These are phyloP conservation scores for Haplosporangium sp. DNA, from an alignment of 371 early-diverging fungal genomes.

Conservation along the genomic window DNA sequence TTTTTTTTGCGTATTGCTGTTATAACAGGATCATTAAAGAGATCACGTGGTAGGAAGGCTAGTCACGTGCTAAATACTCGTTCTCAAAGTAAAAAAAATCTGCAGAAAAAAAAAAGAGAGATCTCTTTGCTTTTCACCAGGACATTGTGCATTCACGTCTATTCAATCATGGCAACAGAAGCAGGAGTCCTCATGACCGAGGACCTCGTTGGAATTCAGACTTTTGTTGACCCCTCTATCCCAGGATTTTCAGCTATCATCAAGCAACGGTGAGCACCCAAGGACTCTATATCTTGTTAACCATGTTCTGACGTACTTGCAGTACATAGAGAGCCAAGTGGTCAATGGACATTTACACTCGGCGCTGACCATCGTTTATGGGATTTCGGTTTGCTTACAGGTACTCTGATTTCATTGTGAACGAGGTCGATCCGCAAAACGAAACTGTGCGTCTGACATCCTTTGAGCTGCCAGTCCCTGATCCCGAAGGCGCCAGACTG, in stretches of 20 bases:
- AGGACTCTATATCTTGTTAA: background rate
- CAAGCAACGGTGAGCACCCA: constrained; percentile 71
- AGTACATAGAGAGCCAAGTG: background rate
- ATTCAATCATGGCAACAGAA: constrained; percentile 30
- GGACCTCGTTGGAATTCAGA: constrained; percentile 80
- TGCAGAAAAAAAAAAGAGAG: background rate
- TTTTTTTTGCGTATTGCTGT: background rate
- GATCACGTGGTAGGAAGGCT: too few relatives aligned
- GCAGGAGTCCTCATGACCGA: constrained; percentile 57
- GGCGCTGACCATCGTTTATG: background rate
- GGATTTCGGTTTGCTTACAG: constrained; percentile 29
- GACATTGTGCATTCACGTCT: background rate
- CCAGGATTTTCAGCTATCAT: constrained; percentile 80
- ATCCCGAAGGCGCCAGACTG: constrained; percentile 16
- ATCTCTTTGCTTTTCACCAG: background rate
- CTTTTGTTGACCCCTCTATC: constrained; percentile 70
- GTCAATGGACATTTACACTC: too few relatives aligned
- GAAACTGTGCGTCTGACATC: constrained; percentile 73
- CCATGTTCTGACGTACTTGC: too few relatives aligned
- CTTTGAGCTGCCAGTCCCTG: constrained; percentile 50
- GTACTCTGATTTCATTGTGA: constrained; percentile 90
- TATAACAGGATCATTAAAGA: background rate
- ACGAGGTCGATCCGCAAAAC: constrained; percentile 89
- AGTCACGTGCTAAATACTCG: too few relatives aligned
- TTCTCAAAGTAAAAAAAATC: background rate